Conservation (phyloP, 108 stramenopile species). For the Aureococcus anophagefferens region DNA sequence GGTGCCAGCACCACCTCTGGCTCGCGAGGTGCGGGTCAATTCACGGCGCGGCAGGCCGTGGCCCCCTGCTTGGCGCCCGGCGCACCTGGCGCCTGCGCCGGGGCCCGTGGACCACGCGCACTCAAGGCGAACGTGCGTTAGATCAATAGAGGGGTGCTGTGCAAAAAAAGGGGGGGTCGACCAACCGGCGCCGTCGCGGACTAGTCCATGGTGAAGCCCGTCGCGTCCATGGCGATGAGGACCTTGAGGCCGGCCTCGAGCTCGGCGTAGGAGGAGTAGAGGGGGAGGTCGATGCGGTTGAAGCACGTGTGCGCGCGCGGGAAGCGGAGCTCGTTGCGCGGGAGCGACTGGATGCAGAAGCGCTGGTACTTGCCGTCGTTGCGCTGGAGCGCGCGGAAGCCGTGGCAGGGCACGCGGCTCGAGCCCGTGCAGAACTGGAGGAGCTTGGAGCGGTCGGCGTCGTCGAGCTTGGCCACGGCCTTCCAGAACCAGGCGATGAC, state of each 20-base stretch:
- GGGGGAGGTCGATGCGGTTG: slow-evolving; percentile 92
- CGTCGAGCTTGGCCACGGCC: slow-evolving; percentile 65
- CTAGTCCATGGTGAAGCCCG: slow-evolving; percentile 88
- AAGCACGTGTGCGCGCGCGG: slow-evolving; percentile 94
- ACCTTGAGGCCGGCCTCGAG: slow-evolving; percentile 72
- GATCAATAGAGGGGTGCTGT: too few relatives aligned
- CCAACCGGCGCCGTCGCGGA: too few relatives aligned
- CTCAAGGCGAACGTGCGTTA: too few relatives aligned
- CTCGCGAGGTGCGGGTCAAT: too few relatives aligned
- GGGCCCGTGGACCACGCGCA: too few relatives aligned
- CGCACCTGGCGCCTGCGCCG: too few relatives aligned
- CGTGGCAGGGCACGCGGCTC: slow-evolving; percentile 79
- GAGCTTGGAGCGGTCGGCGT: slow-evolving; percentile 81
- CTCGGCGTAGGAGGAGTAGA: slow-evolving; percentile 69
- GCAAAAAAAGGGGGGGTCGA: too few relatives aligned
- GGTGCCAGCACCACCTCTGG: too few relatives aligned
- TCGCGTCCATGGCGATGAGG: slow-evolving; percentile 76
- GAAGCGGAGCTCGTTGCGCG: slow-evolving; percentile 58
- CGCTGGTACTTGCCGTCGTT: slow-evolving; percentile 81
- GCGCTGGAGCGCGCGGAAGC: slow-evolving; percentile 82
- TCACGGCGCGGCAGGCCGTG: too few relatives aligned
- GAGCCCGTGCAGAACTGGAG: slow-evolving; percentile 93
- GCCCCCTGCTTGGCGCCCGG: too few relatives aligned
- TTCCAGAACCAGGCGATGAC: slow-evolving; percentile 90
- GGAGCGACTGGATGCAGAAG: slow-evolving; percentile 82